phyloP scores from a whole-genome alignment of 106 monocot species.

The Dendrobium catenatum region DNA sequence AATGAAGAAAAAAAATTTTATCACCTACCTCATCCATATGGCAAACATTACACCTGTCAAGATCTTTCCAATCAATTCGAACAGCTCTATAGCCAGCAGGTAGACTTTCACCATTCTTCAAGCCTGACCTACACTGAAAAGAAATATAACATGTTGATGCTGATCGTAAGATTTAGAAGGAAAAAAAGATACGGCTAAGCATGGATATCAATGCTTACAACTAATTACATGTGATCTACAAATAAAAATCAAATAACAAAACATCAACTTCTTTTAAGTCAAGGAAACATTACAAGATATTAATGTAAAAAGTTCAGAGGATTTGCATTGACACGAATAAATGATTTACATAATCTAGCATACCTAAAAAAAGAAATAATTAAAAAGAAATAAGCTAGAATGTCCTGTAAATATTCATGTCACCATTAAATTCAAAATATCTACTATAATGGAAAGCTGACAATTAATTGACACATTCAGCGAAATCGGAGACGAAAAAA shows the following conservation, averaged over 20 bases:
- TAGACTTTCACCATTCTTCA: background rate
- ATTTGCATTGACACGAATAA: background rate
- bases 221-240: background rate
- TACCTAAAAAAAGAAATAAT: background rate
- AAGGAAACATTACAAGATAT: background rate
- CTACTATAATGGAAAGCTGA: no score
- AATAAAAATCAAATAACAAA: background rate
- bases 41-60: constrained; percentile 93
- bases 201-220: background rate
- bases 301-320: background rate
- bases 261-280: background rate
- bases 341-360: background rate
- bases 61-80: constrained; percentile 87
- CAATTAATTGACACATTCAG: no score
- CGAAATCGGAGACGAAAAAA: no score
- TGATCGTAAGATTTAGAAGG: background rate
- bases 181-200: background rate
- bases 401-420: background rate
- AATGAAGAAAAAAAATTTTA: background rate
- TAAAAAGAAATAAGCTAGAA: background rate
- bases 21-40: constrained; percentile 91
- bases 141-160: background rate
- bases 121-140: constrained; percentile 7
- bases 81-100: constrained; percentile 79
- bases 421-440: background rate